Evolutionary conservation across 768 basidiomycete genomes (phyloP).

Genomic region (Chalciporus piperatus): DNA sequence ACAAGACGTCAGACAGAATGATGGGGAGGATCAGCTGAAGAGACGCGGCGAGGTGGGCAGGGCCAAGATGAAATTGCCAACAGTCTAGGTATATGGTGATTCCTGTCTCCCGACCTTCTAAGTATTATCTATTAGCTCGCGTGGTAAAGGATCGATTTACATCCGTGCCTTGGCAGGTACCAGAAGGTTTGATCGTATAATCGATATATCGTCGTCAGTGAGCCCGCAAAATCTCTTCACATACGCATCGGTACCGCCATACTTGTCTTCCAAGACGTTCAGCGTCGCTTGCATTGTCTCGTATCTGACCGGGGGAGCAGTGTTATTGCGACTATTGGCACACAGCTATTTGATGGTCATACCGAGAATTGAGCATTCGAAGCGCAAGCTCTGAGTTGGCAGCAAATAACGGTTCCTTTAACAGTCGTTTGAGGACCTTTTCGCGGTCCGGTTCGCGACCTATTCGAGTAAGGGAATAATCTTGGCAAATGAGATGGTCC

Average conservation of each 20-base stretch:
- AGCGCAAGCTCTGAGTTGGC: slow-evolving; percentile 70
- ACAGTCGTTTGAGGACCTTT: slow-evolving; percentile 64
- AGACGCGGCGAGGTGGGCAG: no score
- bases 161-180: slow-evolving; percentile 30
- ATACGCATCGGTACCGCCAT: slow-evolving; percentile 68
- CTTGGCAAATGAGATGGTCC: slow-evolving; percentile 60
- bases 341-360: slow-evolving; percentile 1
- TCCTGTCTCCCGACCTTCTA: neutral
- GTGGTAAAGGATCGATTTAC: slow-evolving; percentile 10
- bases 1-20: no score
- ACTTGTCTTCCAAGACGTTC: slow-evolving; percentile 54
- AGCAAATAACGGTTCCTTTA: slow-evolving; percentile 70
- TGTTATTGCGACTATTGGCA: neutral
- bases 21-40: no score
- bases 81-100: neutral
- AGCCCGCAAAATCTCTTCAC: slow-evolving; percentile 53
- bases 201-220: slow-evolving; percentile 58
- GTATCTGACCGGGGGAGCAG: slow-evolving; percentile 38
- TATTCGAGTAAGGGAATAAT: slow-evolving; percentile 75
- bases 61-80: no score
- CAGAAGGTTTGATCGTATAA: slow-evolving; percentile 58
- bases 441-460: slow-evolving; percentile 78
- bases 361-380: slow-evolving; percentile 85
- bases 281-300: slow-evolving; percentile 80
- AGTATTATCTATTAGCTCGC: neutral